Evolutionary conservation across 768 basidiomycete genomes (phyloP).

Genomic region (Pisolithus marmoratus): DNA sequence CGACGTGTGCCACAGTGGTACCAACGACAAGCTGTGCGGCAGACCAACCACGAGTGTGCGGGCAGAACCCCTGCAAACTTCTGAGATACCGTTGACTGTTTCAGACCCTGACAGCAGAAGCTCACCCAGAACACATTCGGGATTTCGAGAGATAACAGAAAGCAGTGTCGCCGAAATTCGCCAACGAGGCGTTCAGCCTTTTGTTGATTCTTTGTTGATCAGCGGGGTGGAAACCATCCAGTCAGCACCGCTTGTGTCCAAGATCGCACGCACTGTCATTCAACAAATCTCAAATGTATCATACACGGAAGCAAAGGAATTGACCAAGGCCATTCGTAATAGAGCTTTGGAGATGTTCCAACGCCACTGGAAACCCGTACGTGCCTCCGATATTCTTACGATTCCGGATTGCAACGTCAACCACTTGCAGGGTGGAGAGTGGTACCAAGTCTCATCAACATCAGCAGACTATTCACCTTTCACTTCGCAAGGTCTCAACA

Average conservation of each 20-base stretch:
- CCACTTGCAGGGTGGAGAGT: constrained; percentile 12
- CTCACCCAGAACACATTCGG: not conserved
- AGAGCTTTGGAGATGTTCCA: constrained; percentile 6
- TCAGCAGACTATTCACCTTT: constrained; percentile 1
- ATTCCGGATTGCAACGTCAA: not conserved
- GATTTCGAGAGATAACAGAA: constrained; percentile 9
- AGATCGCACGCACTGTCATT: constrained; percentile 1
- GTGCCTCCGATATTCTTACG: not conserved
- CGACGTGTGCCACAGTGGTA: not conserved
- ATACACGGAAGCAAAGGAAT: not conserved
- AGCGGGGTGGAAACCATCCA: constrained; percentile 1
- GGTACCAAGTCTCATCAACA: constrained; percentile 1
- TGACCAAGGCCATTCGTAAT: constrained; percentile 5
- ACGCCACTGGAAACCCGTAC: constrained; percentile 10
- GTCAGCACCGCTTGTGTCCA: constrained; percentile 2
- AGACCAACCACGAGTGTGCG: not conserved
- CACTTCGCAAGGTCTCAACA: constrained; percentile 19
- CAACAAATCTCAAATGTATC: constrained; percentile 1
- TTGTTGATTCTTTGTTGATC: constrained; percentile 4
- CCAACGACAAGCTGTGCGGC: not conserved
- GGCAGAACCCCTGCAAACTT: not conserved
- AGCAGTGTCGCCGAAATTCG: constrained; percentile 1
- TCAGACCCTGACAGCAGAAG: constrained; percentile 9
- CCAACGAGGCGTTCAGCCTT: not conserved
- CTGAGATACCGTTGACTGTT: not conserved